These are phyloP conservation scores for Macrolepiota dolichaula DNA, from an alignment of 768 basidiomycete species.

Conservation along the genomic window DNA sequence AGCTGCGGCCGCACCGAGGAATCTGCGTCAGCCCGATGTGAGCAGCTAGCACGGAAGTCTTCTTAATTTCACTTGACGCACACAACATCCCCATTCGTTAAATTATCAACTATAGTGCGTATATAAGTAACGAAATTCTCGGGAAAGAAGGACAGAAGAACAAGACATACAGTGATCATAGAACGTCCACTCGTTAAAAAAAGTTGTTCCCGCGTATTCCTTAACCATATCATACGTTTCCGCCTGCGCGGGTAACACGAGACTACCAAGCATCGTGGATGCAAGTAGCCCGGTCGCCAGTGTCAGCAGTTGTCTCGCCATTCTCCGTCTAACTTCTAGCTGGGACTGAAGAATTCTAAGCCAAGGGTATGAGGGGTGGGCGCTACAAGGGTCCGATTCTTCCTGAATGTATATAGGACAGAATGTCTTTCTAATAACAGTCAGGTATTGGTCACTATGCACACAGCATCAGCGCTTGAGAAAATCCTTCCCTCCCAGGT, in stretches of 20 bases:
- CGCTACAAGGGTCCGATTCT: neutral
- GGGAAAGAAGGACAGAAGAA: neutral
- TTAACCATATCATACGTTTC: constrained; percentile 47
- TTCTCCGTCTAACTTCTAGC: neutral
- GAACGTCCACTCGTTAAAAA: constrained; percentile 70
- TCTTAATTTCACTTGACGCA: constrained; percentile 20
- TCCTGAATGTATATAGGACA: no score
- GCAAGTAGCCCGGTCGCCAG: neutral
- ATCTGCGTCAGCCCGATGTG: constrained; percentile 49
- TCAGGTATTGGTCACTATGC: no score
- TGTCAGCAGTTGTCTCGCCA: neutral
- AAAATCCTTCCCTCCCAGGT: no score
- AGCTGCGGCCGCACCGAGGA: constrained; percentile 44
- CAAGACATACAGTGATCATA: constrained; percentile 48
- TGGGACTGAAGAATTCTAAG: neutral
- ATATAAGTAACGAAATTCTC: neutral
- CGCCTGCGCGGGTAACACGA: constrained; percentile 6
- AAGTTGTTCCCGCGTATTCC: constrained; percentile 55
- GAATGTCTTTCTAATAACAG: no score
- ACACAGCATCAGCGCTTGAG: no score
- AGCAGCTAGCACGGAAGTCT: neutral
- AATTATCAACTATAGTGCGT: constrained; percentile 51
- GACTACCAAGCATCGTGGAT: neutral
- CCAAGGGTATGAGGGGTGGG: neutral
- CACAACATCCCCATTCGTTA: constrained; percentile 64